Evolutionary conservation across 179 eudicot species (phyloP).

Genomic region (Beta lomatogona): DNA sequence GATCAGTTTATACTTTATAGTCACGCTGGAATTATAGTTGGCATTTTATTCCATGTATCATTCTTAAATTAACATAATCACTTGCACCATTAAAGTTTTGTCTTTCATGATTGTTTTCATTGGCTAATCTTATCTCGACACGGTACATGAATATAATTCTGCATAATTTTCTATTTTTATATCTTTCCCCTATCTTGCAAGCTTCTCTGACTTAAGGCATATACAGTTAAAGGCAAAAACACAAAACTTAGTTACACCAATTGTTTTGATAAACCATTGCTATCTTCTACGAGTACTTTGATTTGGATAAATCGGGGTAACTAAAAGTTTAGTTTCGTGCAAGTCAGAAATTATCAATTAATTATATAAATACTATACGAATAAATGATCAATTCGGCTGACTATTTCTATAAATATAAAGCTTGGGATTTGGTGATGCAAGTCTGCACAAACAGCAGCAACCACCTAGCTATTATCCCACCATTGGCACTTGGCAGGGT

Average conservation of each 20-base stretch:
- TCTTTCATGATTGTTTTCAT: background rate
- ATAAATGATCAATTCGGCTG: too few species aligned
- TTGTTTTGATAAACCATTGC: background rate
- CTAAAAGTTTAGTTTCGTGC: background rate
- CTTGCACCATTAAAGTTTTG: background rate
- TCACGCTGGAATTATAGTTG: background rate
- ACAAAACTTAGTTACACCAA: background rate
- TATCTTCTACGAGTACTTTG: background rate
- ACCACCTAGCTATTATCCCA: background rate
- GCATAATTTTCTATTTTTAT: background rate
- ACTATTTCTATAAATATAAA: background rate
- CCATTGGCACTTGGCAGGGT: background rate
- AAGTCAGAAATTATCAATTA: background rate
- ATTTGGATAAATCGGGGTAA: background rate
- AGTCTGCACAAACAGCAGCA: constrained; percentile 1
- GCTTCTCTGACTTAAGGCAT: background rate
- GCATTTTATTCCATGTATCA: background rate
- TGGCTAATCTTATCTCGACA: background rate
- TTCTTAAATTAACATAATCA: background rate
- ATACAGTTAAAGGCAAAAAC: background rate
- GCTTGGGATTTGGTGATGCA: background rate
- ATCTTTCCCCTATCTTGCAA: background rate
- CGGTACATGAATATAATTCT: background rate
- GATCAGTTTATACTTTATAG: background rate
- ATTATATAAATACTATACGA: background rate